Evolutionary conservation across 2,329 filamentous ascomycete species (phyloP).

Genomic region (Bisporella sp.): DNA sequence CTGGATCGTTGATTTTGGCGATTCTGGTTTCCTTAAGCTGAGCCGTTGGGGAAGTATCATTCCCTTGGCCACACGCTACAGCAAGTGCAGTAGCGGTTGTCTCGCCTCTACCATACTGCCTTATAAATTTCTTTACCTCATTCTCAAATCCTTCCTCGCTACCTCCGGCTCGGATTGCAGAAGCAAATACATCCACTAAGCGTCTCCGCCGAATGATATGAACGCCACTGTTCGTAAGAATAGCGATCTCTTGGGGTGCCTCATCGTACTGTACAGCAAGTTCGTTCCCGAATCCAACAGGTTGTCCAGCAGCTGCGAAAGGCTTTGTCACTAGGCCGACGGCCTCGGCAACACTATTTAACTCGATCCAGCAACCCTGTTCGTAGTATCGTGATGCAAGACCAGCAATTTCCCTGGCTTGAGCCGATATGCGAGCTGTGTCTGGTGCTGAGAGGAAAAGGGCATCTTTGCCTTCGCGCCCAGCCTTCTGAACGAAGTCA

Average conservation of each 20-base stretch:
- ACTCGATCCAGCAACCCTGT: conserved; percentile 69
- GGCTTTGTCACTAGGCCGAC: conserved; percentile 70
- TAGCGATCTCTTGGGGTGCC: conserved; percentile 72
- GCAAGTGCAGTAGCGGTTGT: conserved; percentile 86
- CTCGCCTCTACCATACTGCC: conserved; percentile 80
- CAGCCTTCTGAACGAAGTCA: conserved; percentile 65
- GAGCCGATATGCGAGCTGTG: conserved; percentile 70
- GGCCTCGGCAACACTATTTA: conserved; percentile 69
- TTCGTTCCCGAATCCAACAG: conserved; percentile 87
- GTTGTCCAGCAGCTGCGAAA: conserved; percentile 60
- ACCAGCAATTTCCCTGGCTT: conserved; percentile 31
- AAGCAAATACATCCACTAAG: conserved; percentile 86
- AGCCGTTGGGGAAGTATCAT: conserved; percentile 51
- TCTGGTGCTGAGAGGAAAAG: conserved; percentile 87
- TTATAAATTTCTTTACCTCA: conserved; percentile 77
- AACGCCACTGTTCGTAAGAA: conserved; percentile 86
- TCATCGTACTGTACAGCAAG: conserved; percentile 93
- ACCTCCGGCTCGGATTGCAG: conserved; percentile 64
- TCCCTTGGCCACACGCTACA: conserved; percentile 89
- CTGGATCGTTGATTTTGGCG: conserved; percentile 69
- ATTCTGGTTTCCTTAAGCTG: conserved; percentile 54
- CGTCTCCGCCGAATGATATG: conserved; percentile 78
- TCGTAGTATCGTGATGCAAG: conserved; percentile 54
- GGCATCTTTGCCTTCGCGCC: conserved; percentile 51
- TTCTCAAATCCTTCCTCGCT: conserved; percentile 76